phyloP scores from a whole-genome alignment of 768 basidiomycete species.

The Mycena albidolilacea region DNA sequence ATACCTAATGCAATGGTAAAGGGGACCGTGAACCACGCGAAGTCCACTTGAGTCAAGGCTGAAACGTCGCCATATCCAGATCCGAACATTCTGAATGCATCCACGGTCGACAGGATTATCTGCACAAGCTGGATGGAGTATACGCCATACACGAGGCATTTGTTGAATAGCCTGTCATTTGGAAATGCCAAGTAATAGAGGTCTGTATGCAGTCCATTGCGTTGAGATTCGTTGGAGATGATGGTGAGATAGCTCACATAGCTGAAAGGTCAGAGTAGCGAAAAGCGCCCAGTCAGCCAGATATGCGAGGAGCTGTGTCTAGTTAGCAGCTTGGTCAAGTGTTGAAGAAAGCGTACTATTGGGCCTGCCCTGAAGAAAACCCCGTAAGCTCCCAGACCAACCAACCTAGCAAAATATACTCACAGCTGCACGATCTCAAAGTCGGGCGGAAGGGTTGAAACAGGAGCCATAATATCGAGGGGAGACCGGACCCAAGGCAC shows the following conservation, averaged over 20 bases:
- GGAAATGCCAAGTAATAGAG: constrained; percentile 23
- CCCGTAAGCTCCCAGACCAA: neutral
- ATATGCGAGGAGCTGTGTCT: constrained; percentile 17
- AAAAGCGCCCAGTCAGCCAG: constrained; percentile 13
- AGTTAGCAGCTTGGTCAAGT: constrained; percentile 7
- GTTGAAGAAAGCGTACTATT: neutral
- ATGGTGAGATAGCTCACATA: constrained; percentile 20
- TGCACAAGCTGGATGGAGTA: constrained; percentile 15
- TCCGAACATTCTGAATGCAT: constrained; percentile 14
- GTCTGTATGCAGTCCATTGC: constrained; percentile 14
- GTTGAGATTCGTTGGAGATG: neutral
- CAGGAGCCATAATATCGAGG: constrained; percentile 1
- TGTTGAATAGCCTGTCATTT: constrained; percentile 5
- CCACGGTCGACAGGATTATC: constrained; percentile 9
- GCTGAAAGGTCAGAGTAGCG: constrained; percentile 20
- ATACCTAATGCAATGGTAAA: constrained; percentile 1
- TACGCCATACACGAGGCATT: constrained; percentile 11
- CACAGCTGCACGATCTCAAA: constrained; percentile 17
- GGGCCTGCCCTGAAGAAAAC: constrained; percentile 14
- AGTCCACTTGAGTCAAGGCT: neutral
- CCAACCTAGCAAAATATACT: constrained; percentile 10
- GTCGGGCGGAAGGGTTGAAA: constrained; percentile 5
- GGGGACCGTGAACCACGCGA: constrained; percentile 3
- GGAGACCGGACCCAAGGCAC: neutral
- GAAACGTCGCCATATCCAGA: constrained; percentile 7